Evolutionary conservation across 257 asterid genomes (phyloP).

Genomic region (Nicotiana otophora): DNA sequence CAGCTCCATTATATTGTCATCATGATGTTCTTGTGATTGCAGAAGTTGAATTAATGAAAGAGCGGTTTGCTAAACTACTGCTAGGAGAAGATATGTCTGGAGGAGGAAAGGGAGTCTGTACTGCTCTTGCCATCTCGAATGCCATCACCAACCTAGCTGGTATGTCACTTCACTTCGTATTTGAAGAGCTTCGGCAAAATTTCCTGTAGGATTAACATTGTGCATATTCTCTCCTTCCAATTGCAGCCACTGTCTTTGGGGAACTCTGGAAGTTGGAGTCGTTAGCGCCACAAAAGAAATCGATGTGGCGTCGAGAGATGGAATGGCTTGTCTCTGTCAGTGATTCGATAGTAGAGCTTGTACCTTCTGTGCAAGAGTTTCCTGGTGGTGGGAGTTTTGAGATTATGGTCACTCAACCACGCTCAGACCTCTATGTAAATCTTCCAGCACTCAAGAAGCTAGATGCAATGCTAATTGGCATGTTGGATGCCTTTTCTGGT

Average conservation of each 20-base stretch:
- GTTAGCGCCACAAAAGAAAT: slow-evolving; percentile 41
- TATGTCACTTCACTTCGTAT: slow-evolving; percentile 14
- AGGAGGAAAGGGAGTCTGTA: slow-evolving; percentile 85
- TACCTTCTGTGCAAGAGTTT: slow-evolving; percentile 74
- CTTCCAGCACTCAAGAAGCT: slow-evolving; percentile 89
- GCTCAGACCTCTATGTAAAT: slow-evolving; percentile 65
- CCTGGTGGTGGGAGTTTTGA: slow-evolving; percentile 73
- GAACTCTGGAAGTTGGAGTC: slow-evolving; percentile 94
- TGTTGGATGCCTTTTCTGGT: slow-evolving; percentile 66
- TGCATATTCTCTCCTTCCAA: background rate
- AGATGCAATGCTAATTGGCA: slow-evolving; percentile 63
- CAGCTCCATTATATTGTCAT: background rate
- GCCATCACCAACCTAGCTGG: slow-evolving; percentile 92
- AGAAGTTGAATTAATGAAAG: slow-evolving; percentile 79
- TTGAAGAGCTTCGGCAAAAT: background rate
- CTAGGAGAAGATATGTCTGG: slow-evolving; percentile 98
- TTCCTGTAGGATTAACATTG: background rate
- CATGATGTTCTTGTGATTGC: slow-evolving; percentile 6
- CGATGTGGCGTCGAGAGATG: slow-evolving; percentile 81
- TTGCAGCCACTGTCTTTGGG: slow-evolving; percentile 74
- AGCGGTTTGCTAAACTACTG: slow-evolving; percentile 71
- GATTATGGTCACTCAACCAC: slow-evolving; percentile 77
- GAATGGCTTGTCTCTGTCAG: slow-evolving; percentile 93
- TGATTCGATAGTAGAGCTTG: slow-evolving; percentile 80
- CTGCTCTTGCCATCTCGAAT: slow-evolving; percentile 91